Conservation (phyloP, 768 basidiomycete genomes). For the Pleurotus giganteus region DNA sequence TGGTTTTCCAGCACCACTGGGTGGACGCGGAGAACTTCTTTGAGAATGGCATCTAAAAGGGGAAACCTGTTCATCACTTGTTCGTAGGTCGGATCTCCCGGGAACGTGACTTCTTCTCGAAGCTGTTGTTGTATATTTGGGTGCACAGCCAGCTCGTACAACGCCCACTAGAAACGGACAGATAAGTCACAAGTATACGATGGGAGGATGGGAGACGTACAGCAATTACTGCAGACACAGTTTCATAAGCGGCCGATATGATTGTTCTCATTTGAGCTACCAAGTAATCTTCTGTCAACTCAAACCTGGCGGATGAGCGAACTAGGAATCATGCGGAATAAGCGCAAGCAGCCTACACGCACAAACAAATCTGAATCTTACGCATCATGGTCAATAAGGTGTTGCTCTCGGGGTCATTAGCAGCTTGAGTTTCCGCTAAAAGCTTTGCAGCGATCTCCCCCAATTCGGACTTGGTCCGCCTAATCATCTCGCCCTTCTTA, state of each 20-base stretch:
- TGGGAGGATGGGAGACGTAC: constrained; percentile 27
- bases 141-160: constrained; percentile 59
- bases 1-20: constrained; percentile 65
- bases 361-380: constrained; percentile 24
- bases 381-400: constrained; percentile 57
- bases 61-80: constrained; percentile 46
- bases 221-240: constrained; percentile 43
- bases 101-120: constrained; percentile 48
- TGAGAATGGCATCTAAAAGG: constrained; percentile 58
- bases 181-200: constrained; percentile 11
- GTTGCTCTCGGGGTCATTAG: constrained; percentile 39
- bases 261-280: constrained; percentile 62
- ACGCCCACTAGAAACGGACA: constrained; percentile 53
- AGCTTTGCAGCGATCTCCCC: constrained; percentile 49
- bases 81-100: constrained; percentile 50
- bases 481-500: constrained; percentile 58
- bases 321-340: constrained; percentile 5
- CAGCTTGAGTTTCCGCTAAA: constrained; percentile 52
- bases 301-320: constrained; percentile 22
- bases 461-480: constrained; percentile 50
- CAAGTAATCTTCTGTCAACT: constrained; percentile 47
- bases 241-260: constrained; percentile 61
- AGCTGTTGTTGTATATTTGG: constrained; percentile 52
- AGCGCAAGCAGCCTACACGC: neutral
- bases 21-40: constrained; percentile 61